Evolutionary conservation across 179 eudicot genomes (phyloP).

Genomic region (Carnegiea gigantea): DNA sequence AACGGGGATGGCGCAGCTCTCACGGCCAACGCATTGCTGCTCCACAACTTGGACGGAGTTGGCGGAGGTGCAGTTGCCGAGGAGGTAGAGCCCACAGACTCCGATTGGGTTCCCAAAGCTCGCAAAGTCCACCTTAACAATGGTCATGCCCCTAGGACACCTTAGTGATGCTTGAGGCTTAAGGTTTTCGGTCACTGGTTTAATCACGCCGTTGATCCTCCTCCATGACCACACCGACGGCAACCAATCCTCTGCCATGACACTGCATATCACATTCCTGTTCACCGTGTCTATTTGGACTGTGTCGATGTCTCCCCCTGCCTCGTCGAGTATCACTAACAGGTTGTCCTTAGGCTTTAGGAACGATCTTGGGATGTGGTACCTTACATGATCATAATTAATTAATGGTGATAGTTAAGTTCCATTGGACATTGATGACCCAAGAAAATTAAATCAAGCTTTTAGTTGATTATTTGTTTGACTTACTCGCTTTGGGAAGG

Average conservation of each 20-base stretch:
- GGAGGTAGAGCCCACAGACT: conserved; percentile 47
- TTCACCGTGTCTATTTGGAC: conserved; percentile 53
- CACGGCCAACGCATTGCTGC: conserved; percentile 65
- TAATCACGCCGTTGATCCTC: conserved; percentile 31
- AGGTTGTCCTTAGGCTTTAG: conserved; percentile 67
- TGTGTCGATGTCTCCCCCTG: conserved; percentile 54
- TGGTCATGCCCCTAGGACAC: conserved; percentile 52
- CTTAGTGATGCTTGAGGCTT: conserved; percentile 43
- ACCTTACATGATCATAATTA: conserved; percentile 37
- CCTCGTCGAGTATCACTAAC: conserved; percentile 75
- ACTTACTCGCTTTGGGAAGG: conserved; percentile 89
- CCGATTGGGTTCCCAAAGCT: conserved; percentile 78
- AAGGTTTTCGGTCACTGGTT: conserved; percentile 24
- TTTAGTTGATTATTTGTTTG: neutral
- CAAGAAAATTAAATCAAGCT: no score
- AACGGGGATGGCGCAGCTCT: conserved; percentile 54
- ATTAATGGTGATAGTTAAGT: no score
- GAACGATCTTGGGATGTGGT: conserved; percentile 78
- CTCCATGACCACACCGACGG: conserved; percentile 65
- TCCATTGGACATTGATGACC: no score
- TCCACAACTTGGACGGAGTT: conserved; percentile 40
- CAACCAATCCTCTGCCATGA: conserved; percentile 48
- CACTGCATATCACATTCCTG: conserved; percentile 67
- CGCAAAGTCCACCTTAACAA: conserved; percentile 57
- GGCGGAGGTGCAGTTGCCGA: conserved; percentile 48